Evolutionary conservation across 139 green algal genomes (phyloP).

Genomic region (Closterium sp.): DNA sequence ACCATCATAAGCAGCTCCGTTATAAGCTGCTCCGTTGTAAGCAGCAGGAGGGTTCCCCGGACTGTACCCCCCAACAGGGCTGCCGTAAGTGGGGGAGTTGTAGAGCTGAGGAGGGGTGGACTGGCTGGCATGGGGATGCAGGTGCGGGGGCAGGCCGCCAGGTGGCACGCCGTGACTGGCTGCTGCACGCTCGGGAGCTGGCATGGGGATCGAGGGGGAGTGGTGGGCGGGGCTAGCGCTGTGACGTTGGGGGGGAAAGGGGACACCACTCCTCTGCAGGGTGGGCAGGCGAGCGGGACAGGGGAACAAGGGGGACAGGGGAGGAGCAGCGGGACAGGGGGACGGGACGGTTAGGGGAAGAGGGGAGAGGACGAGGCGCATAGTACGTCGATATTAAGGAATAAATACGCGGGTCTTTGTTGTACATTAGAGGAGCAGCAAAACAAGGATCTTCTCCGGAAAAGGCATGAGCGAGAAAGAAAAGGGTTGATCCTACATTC

Average conservation of each 20-base stretch:
- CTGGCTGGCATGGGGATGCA: not conserved
- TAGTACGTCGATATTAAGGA: too few species aligned
- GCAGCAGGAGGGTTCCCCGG: not conserved
- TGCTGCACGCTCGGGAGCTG: not conserved
- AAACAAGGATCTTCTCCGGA: too few species aligned
- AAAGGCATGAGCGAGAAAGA: too few species aligned
- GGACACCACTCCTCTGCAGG: not conserved
- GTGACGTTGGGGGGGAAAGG: not conserved
- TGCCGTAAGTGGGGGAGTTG: not conserved
- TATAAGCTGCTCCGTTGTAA: not conserved
- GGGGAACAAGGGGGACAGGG: not conserved
- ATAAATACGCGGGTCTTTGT: too few species aligned
- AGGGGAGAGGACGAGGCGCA: too few species aligned
- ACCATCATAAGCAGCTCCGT: not conserved
- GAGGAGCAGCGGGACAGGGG: too few species aligned
- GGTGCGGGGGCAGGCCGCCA: not conserved
- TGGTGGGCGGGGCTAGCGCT: not conserved
- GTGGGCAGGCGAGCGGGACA: not conserved
- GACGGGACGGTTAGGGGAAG: too few species aligned
- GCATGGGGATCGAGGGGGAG: not conserved
- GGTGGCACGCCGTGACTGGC: not conserved
- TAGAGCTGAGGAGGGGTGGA: not conserved
- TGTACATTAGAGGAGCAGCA: too few species aligned
- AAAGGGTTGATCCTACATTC: too few species aligned
- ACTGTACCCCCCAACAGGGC: not conserved